Conservation (phyloP, 2,329 filamentous ascomycete genomes). For the Didymella segeticola region DNA sequence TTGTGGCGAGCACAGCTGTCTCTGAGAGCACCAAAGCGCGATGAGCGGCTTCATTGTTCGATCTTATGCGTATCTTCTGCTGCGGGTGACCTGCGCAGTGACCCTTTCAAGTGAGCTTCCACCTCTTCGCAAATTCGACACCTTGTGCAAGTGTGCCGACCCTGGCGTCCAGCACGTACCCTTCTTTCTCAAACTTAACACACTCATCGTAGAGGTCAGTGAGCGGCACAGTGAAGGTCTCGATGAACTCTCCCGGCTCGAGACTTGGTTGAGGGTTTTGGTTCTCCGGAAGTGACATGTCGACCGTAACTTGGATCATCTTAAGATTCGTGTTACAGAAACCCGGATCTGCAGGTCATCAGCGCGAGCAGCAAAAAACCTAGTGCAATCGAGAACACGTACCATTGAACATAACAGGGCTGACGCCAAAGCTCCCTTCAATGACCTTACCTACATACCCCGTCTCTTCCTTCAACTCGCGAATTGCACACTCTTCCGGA, state of each 20-base stretch:
- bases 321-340: slow-evolving; percentile 55
- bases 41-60: no score
- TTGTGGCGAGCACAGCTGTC: no score
- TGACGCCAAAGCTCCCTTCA: slow-evolving; percentile 45
- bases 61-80: no score
- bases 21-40: no score
- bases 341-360: slow-evolving; percentile 43
- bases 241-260: slow-evolving; percentile 83
- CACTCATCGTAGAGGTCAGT: slow-evolving; percentile 70
- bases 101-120: slow-evolving; percentile 29
- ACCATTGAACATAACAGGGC: slow-evolving; percentile 54
- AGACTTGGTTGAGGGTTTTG: slow-evolving; percentile 71
- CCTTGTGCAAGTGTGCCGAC: slow-evolving; percentile 81
- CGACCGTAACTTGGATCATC: slow-evolving; percentile 76
- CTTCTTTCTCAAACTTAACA: slow-evolving; percentile 70
- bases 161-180: slow-evolving; percentile 79
- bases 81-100: no score
- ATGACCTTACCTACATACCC: slow-evolving; percentile 63
- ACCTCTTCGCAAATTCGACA: slow-evolving; percentile 71
- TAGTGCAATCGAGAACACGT: slow-evolving; percentile 6
- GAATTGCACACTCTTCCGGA: slow-evolving; percentile 63
- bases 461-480: slow-evolving; percentile 69
- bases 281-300: slow-evolving; percentile 73
- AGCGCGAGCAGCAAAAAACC: background rate
- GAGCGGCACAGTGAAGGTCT: slow-evolving; percentile 74